phyloP scores from a whole-genome alignment of 192 early-diverging fungal genomes.

The Gigaspora rosea region DNA sequence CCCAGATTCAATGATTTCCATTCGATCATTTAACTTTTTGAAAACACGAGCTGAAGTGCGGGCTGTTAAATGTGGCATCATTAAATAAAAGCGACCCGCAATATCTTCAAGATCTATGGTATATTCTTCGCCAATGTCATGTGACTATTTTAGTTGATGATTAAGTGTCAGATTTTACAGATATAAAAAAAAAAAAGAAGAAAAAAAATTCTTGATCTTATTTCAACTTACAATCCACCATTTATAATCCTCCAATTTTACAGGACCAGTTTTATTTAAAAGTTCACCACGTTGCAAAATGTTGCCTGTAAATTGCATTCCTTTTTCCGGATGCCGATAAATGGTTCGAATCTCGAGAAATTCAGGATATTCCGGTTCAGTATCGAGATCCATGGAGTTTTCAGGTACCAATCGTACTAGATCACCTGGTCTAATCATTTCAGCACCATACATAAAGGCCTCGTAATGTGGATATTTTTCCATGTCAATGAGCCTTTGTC shows the following conservation, averaged over 20 bases:
- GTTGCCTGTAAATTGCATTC: conserved; percentile 3
- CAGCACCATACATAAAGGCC: neutral
- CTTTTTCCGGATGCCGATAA: conserved; percentile 1
- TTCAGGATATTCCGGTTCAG: neutral
- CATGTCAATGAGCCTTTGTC: too few species aligned
- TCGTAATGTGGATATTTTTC: neutral
- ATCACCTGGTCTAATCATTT: neutral
- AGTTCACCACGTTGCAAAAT: neutral
- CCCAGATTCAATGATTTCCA: neutral
- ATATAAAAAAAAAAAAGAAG: neutral
- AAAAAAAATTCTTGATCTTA: too few species aligned
- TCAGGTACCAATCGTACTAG: neutral
- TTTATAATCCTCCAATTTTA: conserved; percentile 1
- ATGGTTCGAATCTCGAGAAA: neutral
- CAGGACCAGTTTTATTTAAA: neutral
- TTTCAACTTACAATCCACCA: neutral
- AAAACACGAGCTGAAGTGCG: neutral
- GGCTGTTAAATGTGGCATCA: neutral
- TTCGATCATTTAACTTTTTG: neutral
- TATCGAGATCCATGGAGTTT: neutral
- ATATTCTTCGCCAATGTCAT: neutral
- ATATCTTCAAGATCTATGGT: conserved; percentile 3
- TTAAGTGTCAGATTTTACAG: neutral
- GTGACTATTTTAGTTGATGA: neutral
- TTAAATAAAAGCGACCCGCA: conserved; percentile 3